These are phyloP conservation scores for Spergularia bocconei DNA, from an alignment of 148 eudicot genomes.

Conservation along the genomic window DNA sequence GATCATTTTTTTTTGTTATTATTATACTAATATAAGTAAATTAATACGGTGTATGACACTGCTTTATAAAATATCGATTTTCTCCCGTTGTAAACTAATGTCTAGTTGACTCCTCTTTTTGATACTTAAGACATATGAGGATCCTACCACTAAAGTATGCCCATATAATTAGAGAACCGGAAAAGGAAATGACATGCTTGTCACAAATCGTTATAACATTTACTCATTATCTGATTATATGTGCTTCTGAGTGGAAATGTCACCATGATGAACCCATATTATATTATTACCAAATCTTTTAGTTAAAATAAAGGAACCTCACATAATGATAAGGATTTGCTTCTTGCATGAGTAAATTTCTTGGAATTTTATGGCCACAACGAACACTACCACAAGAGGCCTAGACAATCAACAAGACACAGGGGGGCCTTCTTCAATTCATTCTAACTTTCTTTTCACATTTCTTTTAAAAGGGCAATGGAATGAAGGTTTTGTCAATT, in stretches of 20 bases:
- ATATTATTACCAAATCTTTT: constrained; percentile 15
- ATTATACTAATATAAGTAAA: too few relatives aligned
- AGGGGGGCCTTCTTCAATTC: not conserved
- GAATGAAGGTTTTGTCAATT: not conserved
- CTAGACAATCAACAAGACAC: constrained; percentile 11
- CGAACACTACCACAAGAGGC: too few relatives aligned
- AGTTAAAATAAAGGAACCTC: constrained; percentile 1
- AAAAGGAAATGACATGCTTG: too few relatives aligned
- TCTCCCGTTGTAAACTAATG: too few relatives aligned
- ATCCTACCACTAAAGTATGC: constrained; percentile 15
- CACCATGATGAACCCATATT: constrained; percentile 18
- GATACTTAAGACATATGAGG: not conserved
- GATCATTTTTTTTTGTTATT: too few relatives aligned
- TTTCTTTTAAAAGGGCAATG: not conserved
- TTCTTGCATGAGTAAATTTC: constrained; percentile 15
- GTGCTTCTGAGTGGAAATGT: constrained; percentile 16
- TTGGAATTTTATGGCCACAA: constrained; percentile 10
- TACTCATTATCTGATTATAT: not conserved
- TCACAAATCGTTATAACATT: not conserved
- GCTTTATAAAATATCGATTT: too few relatives aligned
- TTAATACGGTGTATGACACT: too few relatives aligned
- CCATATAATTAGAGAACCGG: not conserved
- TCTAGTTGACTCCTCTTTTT: constrained; percentile 5
- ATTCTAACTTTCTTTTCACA: not conserved
- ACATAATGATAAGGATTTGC: constrained; percentile 8